Evolutionary conservation across 1,139 yeast species (phyloP).

Genomic region (Arxiozyma bovina): DNA sequence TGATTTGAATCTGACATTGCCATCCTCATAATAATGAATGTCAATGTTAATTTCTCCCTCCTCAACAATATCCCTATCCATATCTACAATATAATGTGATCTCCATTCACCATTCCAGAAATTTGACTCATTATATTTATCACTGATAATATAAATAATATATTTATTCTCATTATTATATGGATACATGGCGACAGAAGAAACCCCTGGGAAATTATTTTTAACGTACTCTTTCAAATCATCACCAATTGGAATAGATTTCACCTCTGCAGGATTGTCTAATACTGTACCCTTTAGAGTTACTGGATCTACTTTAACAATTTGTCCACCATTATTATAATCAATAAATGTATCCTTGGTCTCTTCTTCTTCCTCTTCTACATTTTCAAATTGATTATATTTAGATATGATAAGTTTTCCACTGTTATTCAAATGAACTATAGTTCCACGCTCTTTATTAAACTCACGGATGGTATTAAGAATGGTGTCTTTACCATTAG

Average conservation of each 20-base stretch:
- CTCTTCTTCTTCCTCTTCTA: neutral
- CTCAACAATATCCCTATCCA: conserved; percentile 31
- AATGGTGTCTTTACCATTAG: conserved; percentile 28
- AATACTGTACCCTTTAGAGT: conserved; percentile 41
- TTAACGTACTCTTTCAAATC: conserved; percentile 32
- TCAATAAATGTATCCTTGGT: conserved; percentile 41
- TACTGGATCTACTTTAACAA: conserved; percentile 56
- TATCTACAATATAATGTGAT: conserved; percentile 47
- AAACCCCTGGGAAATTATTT: conserved; percentile 40
- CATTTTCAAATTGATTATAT: conserved; percentile 34
- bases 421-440: conserved; percentile 32
- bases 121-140: conserved; percentile 64
- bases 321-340: conserved; percentile 35
- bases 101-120: conserved; percentile 90
- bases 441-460: conserved; percentile 37
- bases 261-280: neutral
- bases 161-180: conserved; percentile 39
- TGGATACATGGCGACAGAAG: conserved; percentile 37
- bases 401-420: conserved; percentile 36
- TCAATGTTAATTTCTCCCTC: conserved; percentile 55
- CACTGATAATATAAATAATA: conserved; percentile 50
- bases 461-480: conserved; percentile 36
- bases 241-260: neutral
- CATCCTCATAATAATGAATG: conserved; percentile 92
- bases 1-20: conserved; percentile 75